phyloP scores from a whole-genome alignment of 148 eudicot species.

The Camellia sinensis region DNA sequence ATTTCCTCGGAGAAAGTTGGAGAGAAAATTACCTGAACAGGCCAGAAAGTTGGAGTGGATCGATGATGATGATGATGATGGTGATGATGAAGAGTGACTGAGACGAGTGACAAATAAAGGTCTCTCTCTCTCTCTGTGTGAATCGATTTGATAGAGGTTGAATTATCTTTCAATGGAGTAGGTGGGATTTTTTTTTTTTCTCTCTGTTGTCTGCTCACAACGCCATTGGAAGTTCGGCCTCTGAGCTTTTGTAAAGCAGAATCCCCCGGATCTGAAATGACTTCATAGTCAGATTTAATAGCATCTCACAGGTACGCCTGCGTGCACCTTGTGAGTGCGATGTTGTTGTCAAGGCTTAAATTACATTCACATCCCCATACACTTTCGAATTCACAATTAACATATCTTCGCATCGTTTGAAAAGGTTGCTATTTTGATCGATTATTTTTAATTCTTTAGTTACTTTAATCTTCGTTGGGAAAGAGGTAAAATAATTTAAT shows the following conservation, averaged over 20 bases:
- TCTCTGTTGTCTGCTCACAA: background rate
- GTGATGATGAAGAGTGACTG: background rate
- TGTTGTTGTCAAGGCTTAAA: slow-evolving; percentile 4
- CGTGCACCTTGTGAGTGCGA: too few species aligned
- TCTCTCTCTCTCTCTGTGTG: background rate
- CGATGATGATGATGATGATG: background rate
- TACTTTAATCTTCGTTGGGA: too few species aligned
- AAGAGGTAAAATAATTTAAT: too few species aligned
- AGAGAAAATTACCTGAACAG: slow-evolving; percentile 3
- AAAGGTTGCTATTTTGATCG: too few species aligned
- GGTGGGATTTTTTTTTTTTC: background rate
- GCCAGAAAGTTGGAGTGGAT: background rate
- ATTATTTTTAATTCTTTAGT: too few species aligned
- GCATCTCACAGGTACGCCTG: background rate
- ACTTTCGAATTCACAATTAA: too few species aligned
- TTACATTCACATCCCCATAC: background rate
- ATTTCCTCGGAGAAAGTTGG: background rate
- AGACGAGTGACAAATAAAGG: background rate
- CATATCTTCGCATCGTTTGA: too few species aligned
- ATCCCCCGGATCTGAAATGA: slow-evolving; percentile 34
- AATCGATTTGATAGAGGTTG: background rate
- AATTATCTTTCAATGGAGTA: background rate
- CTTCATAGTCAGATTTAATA: slow-evolving; percentile 14
- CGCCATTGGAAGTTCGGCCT: background rate
- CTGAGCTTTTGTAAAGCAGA: slow-evolving; percentile 9